These are phyloP conservation scores for Thermothelomyces thermophilus DNA, from an alignment of 2,329 filamentous ascomycete genomes.

Conservation along the genomic window DNA sequence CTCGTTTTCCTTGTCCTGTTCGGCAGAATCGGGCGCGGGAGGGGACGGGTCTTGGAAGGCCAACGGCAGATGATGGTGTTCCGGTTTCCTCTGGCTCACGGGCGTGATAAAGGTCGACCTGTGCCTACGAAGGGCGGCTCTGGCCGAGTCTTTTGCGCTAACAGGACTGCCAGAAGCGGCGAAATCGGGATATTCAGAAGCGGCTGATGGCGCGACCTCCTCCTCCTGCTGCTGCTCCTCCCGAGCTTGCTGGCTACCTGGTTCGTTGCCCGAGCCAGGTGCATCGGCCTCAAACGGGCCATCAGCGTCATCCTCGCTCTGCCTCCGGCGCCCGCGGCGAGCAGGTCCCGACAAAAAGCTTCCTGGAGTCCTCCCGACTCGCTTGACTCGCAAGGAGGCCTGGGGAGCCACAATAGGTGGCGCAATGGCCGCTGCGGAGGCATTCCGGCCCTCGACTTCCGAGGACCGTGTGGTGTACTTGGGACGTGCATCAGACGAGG, in stretches of 20 bases:
- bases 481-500: slow-evolving; percentile 33
- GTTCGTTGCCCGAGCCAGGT: slow-evolving; percentile 16
- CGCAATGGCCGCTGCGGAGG: slow-evolving; percentile 44
- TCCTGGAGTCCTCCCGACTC: slow-evolving; percentile 67
- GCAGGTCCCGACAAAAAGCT: slow-evolving; percentile 76
- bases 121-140: slow-evolving; percentile 34
- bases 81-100: slow-evolving; percentile 30
- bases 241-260: slow-evolving; percentile 30
- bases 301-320: slow-evolving; percentile 59
- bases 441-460: slow-evolving; percentile 43
- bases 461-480: slow-evolving; percentile 34
- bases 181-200: slow-evolving; percentile 43
- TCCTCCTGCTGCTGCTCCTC: slow-evolving; percentile 31
- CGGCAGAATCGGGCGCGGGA: slow-evolving; percentile 52
- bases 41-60: slow-evolving; percentile 51
- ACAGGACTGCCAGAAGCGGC: slow-evolving; percentile 54
- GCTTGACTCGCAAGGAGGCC: slow-evolving; percentile 70
- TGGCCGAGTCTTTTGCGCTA: slow-evolving; percentile 39
- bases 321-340: slow-evolving; percentile 61
- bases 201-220: slow-evolving; percentile 40
- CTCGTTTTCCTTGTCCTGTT: slow-evolving; percentile 80
- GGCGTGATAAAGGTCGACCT: slow-evolving; percentile 6
- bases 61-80: slow-evolving; percentile 31
- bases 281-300: slow-evolving; percentile 32
- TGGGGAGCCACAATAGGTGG: slow-evolving; percentile 52